These are phyloP conservation scores for Wilcoxina mikolae DNA, from an alignment of 495 filamentous ascomycete species.

Conservation along the genomic window DNA sequence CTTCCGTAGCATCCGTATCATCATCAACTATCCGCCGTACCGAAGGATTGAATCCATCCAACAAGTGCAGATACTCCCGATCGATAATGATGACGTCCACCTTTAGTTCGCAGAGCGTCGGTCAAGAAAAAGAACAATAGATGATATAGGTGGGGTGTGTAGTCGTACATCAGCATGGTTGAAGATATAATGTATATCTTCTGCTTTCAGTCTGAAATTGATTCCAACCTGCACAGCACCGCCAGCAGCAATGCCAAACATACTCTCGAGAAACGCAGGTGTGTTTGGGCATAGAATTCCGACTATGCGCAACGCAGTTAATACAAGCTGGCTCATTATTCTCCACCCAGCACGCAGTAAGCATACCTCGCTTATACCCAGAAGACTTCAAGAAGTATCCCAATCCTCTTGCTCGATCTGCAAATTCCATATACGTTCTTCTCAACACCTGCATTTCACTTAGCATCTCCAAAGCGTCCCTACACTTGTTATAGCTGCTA, in stretches of 20 bases:
- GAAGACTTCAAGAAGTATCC: slow-evolving; percentile 72
- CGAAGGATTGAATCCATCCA: slow-evolving; percentile 51
- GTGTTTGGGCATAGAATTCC: slow-evolving; percentile 85
- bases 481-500: too few species aligned
- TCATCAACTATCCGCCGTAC: slow-evolving; percentile 65
- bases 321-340: too few species aligned
- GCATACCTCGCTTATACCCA: slow-evolving; percentile 44
- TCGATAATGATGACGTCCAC: slow-evolving; percentile 85
- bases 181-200: slow-evolving; percentile 85
- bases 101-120: slow-evolving; percentile 34
- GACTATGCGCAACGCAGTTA: slow-evolving; percentile 27
- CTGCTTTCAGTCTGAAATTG: slow-evolving; percentile 80
- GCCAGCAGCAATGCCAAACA: slow-evolving; percentile 79
- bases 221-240: slow-evolving; percentile 67
- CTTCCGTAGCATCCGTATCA: slow-evolving; percentile 67
- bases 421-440: slow-evolving; percentile 62
- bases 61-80: slow-evolving; percentile 53
- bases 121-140: neutral
- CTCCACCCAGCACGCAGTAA: neutral
- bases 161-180: slow-evolving; percentile 36
- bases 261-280: slow-evolving; percentile 77
- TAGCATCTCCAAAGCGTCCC: too few species aligned
- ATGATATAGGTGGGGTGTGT: neutral
- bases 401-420: slow-evolving; percentile 70
- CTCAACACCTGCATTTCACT: too few species aligned